Evolutionary conservation across 2,329 filamentous ascomycete species (phyloP).

Genomic region (Emydomyces testavorans): DNA sequence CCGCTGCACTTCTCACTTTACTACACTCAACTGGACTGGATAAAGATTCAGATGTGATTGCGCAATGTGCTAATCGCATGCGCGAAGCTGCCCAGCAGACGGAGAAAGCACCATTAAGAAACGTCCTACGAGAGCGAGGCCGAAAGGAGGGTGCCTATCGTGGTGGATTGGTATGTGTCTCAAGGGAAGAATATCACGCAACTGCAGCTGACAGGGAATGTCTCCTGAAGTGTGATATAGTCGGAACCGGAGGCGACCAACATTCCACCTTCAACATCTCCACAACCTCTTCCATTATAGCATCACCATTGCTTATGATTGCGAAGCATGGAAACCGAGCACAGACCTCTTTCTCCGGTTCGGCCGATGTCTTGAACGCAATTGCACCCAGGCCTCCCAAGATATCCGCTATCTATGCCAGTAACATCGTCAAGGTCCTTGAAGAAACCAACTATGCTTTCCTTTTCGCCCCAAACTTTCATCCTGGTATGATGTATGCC

Average conservation of each 20-base stretch:
- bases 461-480: slow-evolving; percentile 90
- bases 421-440: slow-evolving; percentile 63
- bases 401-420: slow-evolving; percentile 60
- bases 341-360: slow-evolving; percentile 89
- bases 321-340: slow-evolving; percentile 95
- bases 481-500: slow-evolving; percentile 85
- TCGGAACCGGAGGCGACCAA: slow-evolving; percentile 89
- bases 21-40: slow-evolving; percentile 86
- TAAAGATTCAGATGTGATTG: slow-evolving; percentile 70
- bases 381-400: slow-evolving; percentile 62
- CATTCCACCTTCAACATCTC: slow-evolving; percentile 98
- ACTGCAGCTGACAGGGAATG: slow-evolving; percentile 10
- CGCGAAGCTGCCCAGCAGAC: slow-evolving; percentile 63
- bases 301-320: slow-evolving; percentile 70
- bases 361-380: slow-evolving; percentile 75
- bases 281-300: slow-evolving; percentile 86
- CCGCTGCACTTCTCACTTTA: slow-evolving; percentile 74
- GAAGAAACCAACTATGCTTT: slow-evolving; percentile 80
- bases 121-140: slow-evolving; percentile 49
- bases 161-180: slow-evolving; percentile 63
- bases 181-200: neutral
- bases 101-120: slow-evolving; percentile 50
- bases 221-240: slow-evolving; percentile 63
- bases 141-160: slow-evolving; percentile 61
- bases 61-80: slow-evolving; percentile 75